Evolutionary conservation across 805 yeast genomes (phyloP).

Genomic region (Saccharomycopsis sp.): DNA sequence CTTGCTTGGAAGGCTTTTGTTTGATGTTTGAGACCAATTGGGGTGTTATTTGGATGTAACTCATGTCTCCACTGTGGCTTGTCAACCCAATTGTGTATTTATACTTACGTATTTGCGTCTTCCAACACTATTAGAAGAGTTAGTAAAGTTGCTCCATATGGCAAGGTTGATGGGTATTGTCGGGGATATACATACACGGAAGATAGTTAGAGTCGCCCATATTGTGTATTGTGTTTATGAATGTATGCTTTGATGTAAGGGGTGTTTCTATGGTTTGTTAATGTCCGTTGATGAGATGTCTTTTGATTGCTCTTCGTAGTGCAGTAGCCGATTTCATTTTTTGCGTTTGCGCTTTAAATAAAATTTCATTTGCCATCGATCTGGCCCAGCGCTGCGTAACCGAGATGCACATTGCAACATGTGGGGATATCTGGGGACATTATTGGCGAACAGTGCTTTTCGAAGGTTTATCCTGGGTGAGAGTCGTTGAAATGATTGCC

Average conservation of each 20-base stretch:
- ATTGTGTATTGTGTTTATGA: not conserved
- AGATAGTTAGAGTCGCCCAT: not conserved
- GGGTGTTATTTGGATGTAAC: too few species aligned
- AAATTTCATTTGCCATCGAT: not conserved
- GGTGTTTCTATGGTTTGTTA: not conserved
- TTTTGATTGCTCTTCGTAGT: not conserved
- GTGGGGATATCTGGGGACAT: too few species aligned
- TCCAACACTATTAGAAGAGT: not conserved
- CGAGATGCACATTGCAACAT: too few species aligned
- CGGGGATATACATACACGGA: not conserved
- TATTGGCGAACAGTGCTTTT: too few species aligned
- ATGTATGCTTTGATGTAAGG: too few species aligned
- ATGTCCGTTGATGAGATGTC: not conserved
- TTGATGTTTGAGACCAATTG: too few species aligned
- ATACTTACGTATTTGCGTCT: constrained; percentile 2
- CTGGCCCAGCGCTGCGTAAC: not conserved
- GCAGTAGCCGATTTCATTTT: not conserved
- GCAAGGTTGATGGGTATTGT: too few species aligned
- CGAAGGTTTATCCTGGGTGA: too few species aligned
- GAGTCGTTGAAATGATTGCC: too few species aligned
- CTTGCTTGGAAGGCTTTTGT: too few species aligned
- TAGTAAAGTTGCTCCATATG: not conserved
- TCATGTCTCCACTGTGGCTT: too few species aligned
- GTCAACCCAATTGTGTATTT: constrained; percentile 1
- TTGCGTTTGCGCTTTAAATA: not conserved